Conservation (phyloP, 192 early-diverging fungal species). For the Helicostylum pulchrum region DNA sequence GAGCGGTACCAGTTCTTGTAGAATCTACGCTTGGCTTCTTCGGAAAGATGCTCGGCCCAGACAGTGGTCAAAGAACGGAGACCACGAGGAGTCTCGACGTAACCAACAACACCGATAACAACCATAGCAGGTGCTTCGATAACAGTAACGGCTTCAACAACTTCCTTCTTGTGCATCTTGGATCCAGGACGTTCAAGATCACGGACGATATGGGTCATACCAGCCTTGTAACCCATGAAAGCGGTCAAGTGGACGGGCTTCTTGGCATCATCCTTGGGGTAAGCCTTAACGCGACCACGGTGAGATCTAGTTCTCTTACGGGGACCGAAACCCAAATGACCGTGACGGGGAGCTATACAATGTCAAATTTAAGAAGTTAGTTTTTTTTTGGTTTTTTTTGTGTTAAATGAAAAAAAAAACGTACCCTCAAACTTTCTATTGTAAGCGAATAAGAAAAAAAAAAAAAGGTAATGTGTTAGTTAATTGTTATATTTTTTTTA, state of each 20-base stretch:
- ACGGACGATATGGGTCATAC: constrained; percentile 99
- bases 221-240: constrained; percentile 99
- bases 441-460: constrained; percentile 22
- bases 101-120: constrained; percentile 98
- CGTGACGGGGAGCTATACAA: constrained; percentile 81
- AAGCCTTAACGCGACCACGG: constrained; percentile 96
- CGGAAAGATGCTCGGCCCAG: constrained; percentile 98
- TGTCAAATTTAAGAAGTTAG: neutral
- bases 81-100: constrained; percentile 98
- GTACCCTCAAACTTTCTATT: constrained; percentile 89
- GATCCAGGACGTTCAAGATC: constrained; percentile 98
- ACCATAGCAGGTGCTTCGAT: constrained; percentile 98
- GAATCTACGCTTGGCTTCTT: constrained; percentile 98
- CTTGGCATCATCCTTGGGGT: constrained; percentile 96
- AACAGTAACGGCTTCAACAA: constrained; percentile 98
- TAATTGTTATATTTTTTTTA: neutral
- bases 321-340: constrained; percentile 61
- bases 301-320: constrained; percentile 90
- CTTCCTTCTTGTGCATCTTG: constrained; percentile 99
- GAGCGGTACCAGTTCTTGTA: constrained; percentile 99
- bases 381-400: neutral
- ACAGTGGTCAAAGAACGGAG: constrained; percentile 98
- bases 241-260: constrained; percentile 98
- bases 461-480: neutral
- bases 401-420: neutral